Percentiles rank a stretch among this genome's conserved stretches.
These are phyloP conservation scores for Hordeum pubiflorum DNA, from an alignment of 202 grass and related monocot species.

Conservation along the genomic window DNA sequence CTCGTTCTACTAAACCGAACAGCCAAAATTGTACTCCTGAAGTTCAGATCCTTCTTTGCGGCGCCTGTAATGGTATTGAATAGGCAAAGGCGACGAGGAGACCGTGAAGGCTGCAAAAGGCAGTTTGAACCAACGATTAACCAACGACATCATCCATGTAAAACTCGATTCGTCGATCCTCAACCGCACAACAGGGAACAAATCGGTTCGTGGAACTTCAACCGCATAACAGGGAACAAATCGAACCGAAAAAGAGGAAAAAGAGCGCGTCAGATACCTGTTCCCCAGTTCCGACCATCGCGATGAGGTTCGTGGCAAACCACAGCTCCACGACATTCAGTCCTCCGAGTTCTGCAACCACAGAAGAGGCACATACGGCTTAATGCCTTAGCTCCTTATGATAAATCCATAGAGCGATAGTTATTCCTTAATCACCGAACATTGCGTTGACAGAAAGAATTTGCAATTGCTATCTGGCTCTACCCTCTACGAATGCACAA, in stretches of 20 bases:
- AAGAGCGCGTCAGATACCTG: constrained; percentile 35
- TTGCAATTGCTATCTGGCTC: not conserved
- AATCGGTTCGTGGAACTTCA: not conserved
- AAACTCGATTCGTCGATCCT: not conserved
- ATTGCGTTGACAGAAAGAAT: not conserved
- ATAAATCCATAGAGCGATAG: too few species aligned
- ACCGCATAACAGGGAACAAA: not conserved
- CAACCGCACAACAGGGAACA: not conserved
- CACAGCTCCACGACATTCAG: constrained; percentile 81
- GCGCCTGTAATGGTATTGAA: constrained; percentile 55
- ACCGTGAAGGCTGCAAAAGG: constrained; percentile 51
- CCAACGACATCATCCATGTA: not conserved
- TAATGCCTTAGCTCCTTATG: not conserved
- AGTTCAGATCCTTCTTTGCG: constrained; percentile 62
- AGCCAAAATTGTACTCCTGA: constrained; percentile 77
- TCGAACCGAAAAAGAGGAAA: not conserved
- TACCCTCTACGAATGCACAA: not conserved
- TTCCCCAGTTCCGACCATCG: constrained; percentile 78
- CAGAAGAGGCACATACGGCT: not conserved
- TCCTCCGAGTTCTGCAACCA: constrained; percentile 61
- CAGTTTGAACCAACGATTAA: not conserved
- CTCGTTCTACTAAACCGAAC: constrained; percentile 73
- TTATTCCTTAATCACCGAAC: not conserved
- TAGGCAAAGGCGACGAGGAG: constrained; percentile 77
- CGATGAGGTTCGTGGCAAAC: constrained; percentile 72